Evolutionary conservation across 768 basidiomycete genomes (phyloP).

Genomic region (Ramaria sp.): DNA sequence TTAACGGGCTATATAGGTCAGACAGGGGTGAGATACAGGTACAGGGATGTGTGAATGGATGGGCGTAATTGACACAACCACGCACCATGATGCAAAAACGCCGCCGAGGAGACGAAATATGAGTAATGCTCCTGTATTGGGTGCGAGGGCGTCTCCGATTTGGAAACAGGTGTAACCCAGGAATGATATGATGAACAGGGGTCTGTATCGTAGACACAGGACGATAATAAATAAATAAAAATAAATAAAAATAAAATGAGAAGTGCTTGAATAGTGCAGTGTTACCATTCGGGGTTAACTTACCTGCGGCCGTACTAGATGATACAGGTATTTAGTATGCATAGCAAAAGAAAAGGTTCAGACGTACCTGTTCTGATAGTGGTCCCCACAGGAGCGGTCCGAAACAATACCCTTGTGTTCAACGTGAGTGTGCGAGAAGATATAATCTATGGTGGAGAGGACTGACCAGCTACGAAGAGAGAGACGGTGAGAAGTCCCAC

Average conservation of each 20-base stretch:
- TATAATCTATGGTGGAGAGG: background rate
- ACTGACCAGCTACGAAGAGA: background rate
- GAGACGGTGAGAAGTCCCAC: background rate
- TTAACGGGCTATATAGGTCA: constrained; percentile 18
- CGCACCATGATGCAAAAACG: constrained; percentile 20
- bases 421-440: background rate
- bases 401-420: background rate
- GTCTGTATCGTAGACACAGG: too few relatives aligned
- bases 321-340: constrained; percentile 7
- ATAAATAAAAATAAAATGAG: too few relatives aligned
- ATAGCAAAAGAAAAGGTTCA: background rate
- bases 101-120: constrained; percentile 28
- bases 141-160: constrained; percentile 26
- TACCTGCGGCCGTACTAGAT: background rate
- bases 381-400: constrained; percentile 2
- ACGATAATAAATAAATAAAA: too few relatives aligned
- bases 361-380: constrained; percentile 7
- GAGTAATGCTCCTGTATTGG: constrained; percentile 25
- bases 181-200: constrained; percentile 20
- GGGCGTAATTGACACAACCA: background rate
- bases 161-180: constrained; percentile 20
- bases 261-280: too few relatives aligned
- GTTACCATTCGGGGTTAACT: too few relatives aligned
- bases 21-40: too few relatives aligned
- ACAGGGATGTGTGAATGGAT: too few relatives aligned